Base-by-base conservation (phyloP, 2,329 filamentous ascomycete genomes). In the Westerdykella sp. region DNA sequence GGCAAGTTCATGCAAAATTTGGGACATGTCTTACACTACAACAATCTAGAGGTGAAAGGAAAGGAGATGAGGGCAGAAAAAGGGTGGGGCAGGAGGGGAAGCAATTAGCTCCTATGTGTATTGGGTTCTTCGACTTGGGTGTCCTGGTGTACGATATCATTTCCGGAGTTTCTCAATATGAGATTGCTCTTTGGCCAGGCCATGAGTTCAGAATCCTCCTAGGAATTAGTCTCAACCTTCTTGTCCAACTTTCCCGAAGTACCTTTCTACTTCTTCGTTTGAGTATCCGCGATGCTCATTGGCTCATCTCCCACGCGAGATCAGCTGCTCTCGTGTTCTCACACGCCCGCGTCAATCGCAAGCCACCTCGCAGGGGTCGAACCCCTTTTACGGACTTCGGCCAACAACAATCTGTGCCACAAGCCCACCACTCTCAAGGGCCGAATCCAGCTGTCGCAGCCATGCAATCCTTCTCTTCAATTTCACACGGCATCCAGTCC, bases 1-100 rank as follows among this genome's bases (percentile, higher is more conserved):
- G 78, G 78, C 37, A 80, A 78, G 65, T 44, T 81, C 18, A 66
- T 81, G 61, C 76, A 83, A 66, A 81, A 79, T 69, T 74, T 72
- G 5, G 77, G 78, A 7, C 60, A 64, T 11, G 53, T 75, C 39
- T 52, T 82, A 48, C 63, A 73, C 42, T 78, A 69, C 51, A 67
- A 73, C 13, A 66, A 63, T 35, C 44, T 80, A 11, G 67, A 67
- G 42, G 62, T 72, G 51, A 76, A 74, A 63, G 78, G 78, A 4
- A 60, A 63, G 6, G 67, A 63, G 54, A 79, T 75, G 72, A 70
- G 77, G 40, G 71, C 72, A 46, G 65, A 50, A 34, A 37, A 42
- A 28, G 51, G 56, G 25, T 49, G 50, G 30, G 49, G 47, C 16
- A 37, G 46, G 30, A 36, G 43, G 37, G 42, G 45, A 14, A 31